Percentiles rank a stretch among this genome's conserved stretches.
These are phyloP conservation scores for Verticillium longisporum DNA, from an alignment of 2,329 filamentous ascomycete genomes.

Conservation along the genomic window DNA sequence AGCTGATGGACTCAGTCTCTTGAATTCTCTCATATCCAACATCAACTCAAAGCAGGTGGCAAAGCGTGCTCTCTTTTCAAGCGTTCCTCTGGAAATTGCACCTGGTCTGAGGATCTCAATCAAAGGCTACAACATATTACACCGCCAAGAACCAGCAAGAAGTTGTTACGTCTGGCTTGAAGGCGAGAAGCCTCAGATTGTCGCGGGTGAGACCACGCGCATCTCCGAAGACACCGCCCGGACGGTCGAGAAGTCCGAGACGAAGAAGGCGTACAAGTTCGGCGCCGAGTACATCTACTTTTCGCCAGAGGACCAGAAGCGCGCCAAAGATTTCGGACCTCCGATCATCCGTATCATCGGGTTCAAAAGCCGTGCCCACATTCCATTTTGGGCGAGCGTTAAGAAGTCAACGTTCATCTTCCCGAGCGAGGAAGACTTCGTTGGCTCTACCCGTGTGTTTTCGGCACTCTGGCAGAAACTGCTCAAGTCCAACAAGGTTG, in stretches of 20 bases:
- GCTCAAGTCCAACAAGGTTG: constrained; percentile 71
- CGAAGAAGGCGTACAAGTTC: constrained; percentile 93
- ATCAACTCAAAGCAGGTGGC: constrained; percentile 87
- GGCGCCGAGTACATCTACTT: constrained; percentile 87
- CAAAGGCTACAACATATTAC: constrained; percentile 86
- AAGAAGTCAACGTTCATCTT: constrained; percentile 90
- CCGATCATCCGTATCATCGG: constrained; percentile 84
- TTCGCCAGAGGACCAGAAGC: constrained; percentile 72
- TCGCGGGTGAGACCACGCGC: constrained; percentile 63
- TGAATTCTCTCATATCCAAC: constrained; percentile 75
- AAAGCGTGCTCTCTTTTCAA: constrained; percentile 79
- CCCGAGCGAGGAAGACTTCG: constrained; percentile 80
- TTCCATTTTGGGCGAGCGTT: constrained; percentile 78
- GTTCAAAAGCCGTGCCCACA: constrained; percentile 72
- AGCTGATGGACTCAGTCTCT: constrained; percentile 68
- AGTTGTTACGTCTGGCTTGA: constrained; percentile 85
- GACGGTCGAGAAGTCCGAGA: constrained; percentile 71
- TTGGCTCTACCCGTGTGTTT: constrained; percentile 90
- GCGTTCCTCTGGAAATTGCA: constrained; percentile 79
- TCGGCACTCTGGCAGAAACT: constrained; percentile 86
- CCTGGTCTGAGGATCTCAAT: constrained; percentile 81
- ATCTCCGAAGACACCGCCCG: constrained; percentile 72
- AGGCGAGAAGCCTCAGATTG: constrained; percentile 80
- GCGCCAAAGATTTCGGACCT: constrained; percentile 72
- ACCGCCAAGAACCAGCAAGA: constrained; percentile 72